Conservation (phyloP, 257 asterid species). For the Nicotiana obtusifolia region DNA sequence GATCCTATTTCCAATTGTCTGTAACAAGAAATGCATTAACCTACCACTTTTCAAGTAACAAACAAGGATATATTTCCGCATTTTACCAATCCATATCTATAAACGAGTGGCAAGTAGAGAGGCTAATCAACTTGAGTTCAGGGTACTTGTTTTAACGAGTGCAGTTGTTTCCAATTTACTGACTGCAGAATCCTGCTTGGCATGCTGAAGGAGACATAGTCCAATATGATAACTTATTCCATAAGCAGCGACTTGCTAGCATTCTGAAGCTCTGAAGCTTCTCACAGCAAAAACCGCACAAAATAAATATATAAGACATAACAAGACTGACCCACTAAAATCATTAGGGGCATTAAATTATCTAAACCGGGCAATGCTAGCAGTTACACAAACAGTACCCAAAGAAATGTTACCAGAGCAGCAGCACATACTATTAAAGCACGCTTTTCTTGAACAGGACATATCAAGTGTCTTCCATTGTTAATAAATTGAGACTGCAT, state of each 20-base stretch:
- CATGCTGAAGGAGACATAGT: neutral
- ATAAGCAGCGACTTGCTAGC: neutral
- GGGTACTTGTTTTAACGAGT: neutral
- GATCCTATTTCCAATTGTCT: neutral
- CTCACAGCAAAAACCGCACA: neutral
- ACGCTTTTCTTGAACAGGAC: conserved; percentile 20
- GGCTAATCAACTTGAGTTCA: no score
- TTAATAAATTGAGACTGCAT: conserved; percentile 29
- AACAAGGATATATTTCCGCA: no score
- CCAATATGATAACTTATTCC: neutral
- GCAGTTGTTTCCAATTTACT: neutral
- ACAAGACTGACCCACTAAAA: no score
- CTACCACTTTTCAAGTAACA: no score
- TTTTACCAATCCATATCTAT: no score
- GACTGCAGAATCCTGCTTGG: neutral
- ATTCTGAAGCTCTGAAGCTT: neutral
- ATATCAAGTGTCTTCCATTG: conserved; percentile 12
- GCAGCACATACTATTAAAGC: conserved; percentile 45
- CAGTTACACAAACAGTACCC: neutral
- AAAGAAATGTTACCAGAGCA: conserved; percentile 44
- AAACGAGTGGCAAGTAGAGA: no score
- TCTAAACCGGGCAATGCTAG: neutral
- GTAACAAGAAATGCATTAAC: neutral
- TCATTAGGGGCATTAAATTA: neutral
- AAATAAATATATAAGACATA: neutral